Evolutionary conservation across 164 flowering plant genomes (phyloP), one percentile per base, ranked within the genome.

Genomic region (Paratinospora sagittata): DNA sequence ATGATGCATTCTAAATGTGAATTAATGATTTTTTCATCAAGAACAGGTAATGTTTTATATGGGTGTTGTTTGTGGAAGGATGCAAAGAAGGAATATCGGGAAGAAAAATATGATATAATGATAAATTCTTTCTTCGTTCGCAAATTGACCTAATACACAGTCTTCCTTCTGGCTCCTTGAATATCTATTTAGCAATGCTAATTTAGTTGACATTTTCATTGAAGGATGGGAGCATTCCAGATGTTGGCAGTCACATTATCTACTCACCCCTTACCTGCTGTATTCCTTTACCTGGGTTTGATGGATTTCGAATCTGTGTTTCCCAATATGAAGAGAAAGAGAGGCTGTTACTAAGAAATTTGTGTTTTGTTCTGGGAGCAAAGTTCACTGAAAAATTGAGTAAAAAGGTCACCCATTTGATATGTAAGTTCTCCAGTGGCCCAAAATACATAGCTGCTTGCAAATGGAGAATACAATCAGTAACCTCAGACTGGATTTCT

Each of bases 261-360:
- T 95, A 86, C 85, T 86, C 98, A 57, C 99, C 99, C 68, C 91
- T 95, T 71, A 81, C 88, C 69, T 95, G 99, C 82, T 81, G 34
- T 65, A 73, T 90, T 74, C 99, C 98, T 69, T 83, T 95, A 57
- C 90, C 87, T 75, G 92, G 96, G 37, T 91, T 92, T 82, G 85
- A 83, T 78, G 75, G 77, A 21, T 78, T 85, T n/a, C 81, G 88
- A 37, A 84, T 95, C 68, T 95, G 97, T 76, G 85, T 89, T 70
- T 95, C 99, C 27, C 99, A 90, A 71, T 92, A 91, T 77, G 92
- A 90, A 58, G 92, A 83, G 77, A 95, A 84, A 80, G 97, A 95
- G 21, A 81, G 88, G 79, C n/a, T 73, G 70, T 83, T 95, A 21
- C 70, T 90, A 36, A 86, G 90, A 81, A 95, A 95, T 71, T 78